Evolutionary conservation across 2,329 filamentous ascomycete genomes (phyloP), one percentile per base, ranked within the genome.

Genomic region (Fusarium multiceps): DNA sequence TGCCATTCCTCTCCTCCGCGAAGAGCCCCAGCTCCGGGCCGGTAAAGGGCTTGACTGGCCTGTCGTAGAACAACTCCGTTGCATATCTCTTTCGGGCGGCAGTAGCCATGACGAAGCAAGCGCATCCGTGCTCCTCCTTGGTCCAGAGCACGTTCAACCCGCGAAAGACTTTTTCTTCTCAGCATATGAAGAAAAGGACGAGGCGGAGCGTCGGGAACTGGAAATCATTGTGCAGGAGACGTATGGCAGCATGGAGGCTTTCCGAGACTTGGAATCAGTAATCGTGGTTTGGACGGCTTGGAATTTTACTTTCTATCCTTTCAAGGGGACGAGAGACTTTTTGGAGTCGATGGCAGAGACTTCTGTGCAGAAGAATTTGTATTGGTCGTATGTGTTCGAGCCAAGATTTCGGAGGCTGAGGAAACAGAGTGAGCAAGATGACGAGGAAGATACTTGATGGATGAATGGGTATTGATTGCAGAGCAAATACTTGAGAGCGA

Each of bases 101-200:
- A 11, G 30, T 2, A n/a, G 45, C 14, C 18, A 49, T 3, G 9
- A n/a, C 6, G 25, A 64, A 14, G 45, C 18, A 25, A 20, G 14
- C 6, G 50, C 12, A 40, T 27, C 8, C 10, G 34, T 64, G 10
- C 25, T 64, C 4, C 50, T 64, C 6, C 7, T 64, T 6, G 25
- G 37, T 4, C 43, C 54, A 7, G 59, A 64, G 2, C 16, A 57
- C 1, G 16, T 64, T 8, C 45, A 58, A 6, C 59, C 50, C 18
- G 25, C 61, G 0, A 64, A 64, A 9, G 59, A 58, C 3, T 64
- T 41, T 32, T 64, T 64, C 25, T 49, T 64, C 20, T 57, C 34
- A 3, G 16, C 21, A 3, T 64, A 49, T 12, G 16, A 58, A 18
- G 30, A 58, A 3, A 20, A 43, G 7, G 21, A 58, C 4, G 25